Evolutionary conservation across 441 rosid species (phyloP).

Genomic region (Dalechampia spathulata): DNA sequence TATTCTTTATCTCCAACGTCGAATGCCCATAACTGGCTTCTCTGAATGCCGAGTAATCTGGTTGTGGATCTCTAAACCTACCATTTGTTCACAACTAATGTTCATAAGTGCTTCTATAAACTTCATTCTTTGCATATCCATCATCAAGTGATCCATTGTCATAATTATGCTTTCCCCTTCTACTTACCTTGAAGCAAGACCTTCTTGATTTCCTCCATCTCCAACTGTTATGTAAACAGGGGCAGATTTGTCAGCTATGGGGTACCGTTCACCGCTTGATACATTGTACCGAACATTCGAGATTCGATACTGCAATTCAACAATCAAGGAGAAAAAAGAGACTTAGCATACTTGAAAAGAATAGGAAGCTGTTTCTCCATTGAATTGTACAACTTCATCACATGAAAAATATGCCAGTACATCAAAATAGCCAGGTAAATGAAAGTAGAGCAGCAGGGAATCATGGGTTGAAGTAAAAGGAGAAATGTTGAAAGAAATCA

Average conservation of each 20-base stretch:
- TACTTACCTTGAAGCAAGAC: slow-evolving; percentile 71
- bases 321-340: not conserved
- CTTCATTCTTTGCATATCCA: not conserved
- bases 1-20: slow-evolving; percentile 51
- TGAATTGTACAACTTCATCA: not conserved
- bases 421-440: too few species aligned
- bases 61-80: slow-evolving; percentile 69
- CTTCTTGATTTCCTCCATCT: slow-evolving; percentile 98
- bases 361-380: not conserved
- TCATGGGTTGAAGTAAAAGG: not conserved
- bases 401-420: too few species aligned
- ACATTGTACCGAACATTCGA: slow-evolving; percentile 67
- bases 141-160: not conserved
- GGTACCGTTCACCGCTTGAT: slow-evolving; percentile 56
- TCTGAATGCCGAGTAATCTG: slow-evolving; percentile 73
- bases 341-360: not conserved
- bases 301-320: slow-evolving; percentile 56
- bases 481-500: not conserved
- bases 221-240: slow-evolving; percentile 90
- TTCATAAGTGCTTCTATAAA: not conserved
- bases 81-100: too few species aligned
- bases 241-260: slow-evolving; percentile 68
- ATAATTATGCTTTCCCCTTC: too few species aligned
- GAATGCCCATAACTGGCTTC: slow-evolving; percentile 88
- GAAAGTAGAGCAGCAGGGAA: too few species aligned